Conservation (phyloP, 768 basidiomycete genomes). For the Mycena venus region DNA sequence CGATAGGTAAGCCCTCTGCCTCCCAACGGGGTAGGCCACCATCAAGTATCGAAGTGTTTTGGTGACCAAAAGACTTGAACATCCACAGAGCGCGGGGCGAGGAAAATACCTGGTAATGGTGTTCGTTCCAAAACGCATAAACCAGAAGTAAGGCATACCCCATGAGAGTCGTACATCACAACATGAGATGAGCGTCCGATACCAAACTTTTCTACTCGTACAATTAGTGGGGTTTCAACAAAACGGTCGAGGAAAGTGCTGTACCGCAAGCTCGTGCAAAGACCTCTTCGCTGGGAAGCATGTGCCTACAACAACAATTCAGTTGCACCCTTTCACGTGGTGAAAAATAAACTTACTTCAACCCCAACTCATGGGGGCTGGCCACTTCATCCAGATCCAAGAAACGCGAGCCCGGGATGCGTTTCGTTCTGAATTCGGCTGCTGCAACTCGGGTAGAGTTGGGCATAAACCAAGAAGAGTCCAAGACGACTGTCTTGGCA, state of each 20-base stretch:
- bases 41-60: constrained; percentile 87
- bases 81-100: constrained; percentile 94
- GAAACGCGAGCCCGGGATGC: constrained; percentile 80
- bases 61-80: constrained; percentile 93
- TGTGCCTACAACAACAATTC: constrained; percentile 61
- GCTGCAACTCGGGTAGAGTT: constrained; percentile 77
- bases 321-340: not conserved
- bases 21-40: constrained; percentile 93
- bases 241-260: not conserved
- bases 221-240: not conserved
- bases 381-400: constrained; percentile 88
- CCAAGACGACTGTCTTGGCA: constrained; percentile 63
- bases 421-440: constrained; percentile 76
- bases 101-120: constrained; percentile 73
- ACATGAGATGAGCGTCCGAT: constrained; percentile 84
- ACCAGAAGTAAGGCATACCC: constrained; percentile 42
- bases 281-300: constrained; percentile 83
- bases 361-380: constrained; percentile 78
- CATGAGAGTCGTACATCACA: constrained; percentile 90
- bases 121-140: not conserved
- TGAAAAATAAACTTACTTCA: constrained; percentile 56
- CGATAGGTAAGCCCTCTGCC: constrained; percentile 71
- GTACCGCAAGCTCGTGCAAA: constrained; percentile 88
- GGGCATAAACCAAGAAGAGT: constrained; percentile 97
- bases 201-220: constrained; percentile 69